phyloP scores from a whole-genome alignment of 306 rosid genomes.

The Medicago lupulina region DNA sequence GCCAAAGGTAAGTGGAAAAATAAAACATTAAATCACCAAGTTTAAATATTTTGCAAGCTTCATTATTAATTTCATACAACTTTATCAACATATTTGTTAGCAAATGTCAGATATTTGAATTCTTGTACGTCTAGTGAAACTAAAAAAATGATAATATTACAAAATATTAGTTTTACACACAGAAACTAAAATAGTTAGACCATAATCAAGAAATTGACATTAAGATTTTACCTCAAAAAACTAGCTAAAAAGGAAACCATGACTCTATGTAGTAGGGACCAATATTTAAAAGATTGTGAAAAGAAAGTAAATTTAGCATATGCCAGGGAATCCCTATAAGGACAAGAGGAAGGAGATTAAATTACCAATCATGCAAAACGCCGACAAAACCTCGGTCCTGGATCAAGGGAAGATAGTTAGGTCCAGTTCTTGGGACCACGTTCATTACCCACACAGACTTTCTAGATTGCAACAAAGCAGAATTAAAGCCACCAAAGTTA shows the following conservation, averaged over 20 bases:
- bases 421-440: slow-evolving; percentile 78
- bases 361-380: slow-evolving; percentile 91
- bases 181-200: too few relatives aligned
- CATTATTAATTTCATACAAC: too few relatives aligned
- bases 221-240: not conserved
- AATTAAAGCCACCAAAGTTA: slow-evolving; percentile 82
- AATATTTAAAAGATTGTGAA: not conserved
- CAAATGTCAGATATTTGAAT: too few relatives aligned
- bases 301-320: slow-evolving; percentile 18
- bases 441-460: slow-evolving; percentile 99
- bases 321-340: slow-evolving; percentile 12
- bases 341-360: slow-evolving; percentile 35
- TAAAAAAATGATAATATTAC: too few relatives aligned
- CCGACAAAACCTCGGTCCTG: slow-evolving; percentile 91
- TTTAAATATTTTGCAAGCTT: not conserved
- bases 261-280: not conserved
- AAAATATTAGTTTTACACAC: too few relatives aligned
- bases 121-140: too few relatives aligned
- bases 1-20: not conserved
- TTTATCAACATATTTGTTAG: too few relatives aligned
- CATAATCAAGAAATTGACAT: too few relatives aligned
- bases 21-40: not conserved
- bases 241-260: not conserved
- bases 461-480: slow-evolving; percentile 80
- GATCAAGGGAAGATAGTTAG: slow-evolving; percentile 84